Conservation (phyloP, 2,329 filamentous ascomycete species). For the Ophiognomonia clavigignenti-juglandacearum region DNA sequence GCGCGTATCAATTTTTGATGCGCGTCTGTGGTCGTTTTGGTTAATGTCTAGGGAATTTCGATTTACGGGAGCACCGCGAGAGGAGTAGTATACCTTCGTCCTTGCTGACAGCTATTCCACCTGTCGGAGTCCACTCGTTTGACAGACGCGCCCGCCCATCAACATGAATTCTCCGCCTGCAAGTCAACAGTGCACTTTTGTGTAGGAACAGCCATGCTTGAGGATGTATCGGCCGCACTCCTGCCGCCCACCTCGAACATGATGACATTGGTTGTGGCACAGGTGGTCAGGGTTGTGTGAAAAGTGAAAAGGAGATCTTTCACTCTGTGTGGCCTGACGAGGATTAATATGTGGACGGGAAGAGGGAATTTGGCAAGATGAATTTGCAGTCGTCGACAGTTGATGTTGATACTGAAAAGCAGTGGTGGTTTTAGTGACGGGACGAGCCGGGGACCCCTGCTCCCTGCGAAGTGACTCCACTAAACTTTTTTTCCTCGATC, state of each 20-base stretch:
- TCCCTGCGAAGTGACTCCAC: constrained; percentile 4
- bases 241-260: constrained; percentile 2
- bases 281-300: too few species aligned
- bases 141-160: constrained; percentile 50
- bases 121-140: constrained; percentile 74
- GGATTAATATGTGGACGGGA: background rate
- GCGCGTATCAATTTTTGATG: constrained; percentile 65
- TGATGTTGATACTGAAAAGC: background rate
- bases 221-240: background rate
- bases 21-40: constrained; percentile 40
- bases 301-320: too few species aligned
- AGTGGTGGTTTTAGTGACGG: background rate
- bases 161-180: constrained; percentile 14
- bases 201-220: constrained; percentile 2
- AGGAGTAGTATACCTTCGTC: constrained; percentile 41
- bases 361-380: too few species aligned
- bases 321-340: background rate
- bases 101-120: constrained; percentile 55
- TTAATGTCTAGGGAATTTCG: background rate
- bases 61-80: background rate
- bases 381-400: background rate
- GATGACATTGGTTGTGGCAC: constrained; percentile 11
- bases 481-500: constrained; percentile 15
- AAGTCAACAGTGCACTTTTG: background rate
- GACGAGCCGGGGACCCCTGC: background rate